These are phyloP conservation scores for Gynandropsis gynandra DNA, from an alignment of 345 rosid species.

Conservation along the genomic window DNA sequence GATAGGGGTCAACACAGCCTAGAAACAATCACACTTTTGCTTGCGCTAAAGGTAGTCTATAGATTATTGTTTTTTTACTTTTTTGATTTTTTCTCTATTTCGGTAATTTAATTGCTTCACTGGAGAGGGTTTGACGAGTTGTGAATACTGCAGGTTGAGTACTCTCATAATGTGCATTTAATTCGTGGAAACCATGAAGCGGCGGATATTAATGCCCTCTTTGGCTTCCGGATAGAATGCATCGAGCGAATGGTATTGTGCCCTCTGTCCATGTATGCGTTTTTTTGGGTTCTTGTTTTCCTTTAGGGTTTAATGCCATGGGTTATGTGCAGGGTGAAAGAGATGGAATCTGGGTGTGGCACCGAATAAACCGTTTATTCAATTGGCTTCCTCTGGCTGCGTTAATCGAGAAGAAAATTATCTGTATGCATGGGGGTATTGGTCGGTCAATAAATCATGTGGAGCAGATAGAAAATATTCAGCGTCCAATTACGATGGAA, in stretches of 20 bases:
- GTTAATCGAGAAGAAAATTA: conserved; percentile 77
- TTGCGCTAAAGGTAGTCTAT: conserved; percentile 68
- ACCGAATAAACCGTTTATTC: conserved; percentile 80
- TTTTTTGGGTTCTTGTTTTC: neutral
- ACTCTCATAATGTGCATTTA: conserved; percentile 72
- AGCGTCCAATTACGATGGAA: conserved; percentile 92
- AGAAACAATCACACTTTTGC: conserved; percentile 80
- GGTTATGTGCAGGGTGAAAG: conserved; percentile 60
- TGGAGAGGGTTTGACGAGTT: conserved; percentile 18
- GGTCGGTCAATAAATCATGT: conserved; percentile 90
- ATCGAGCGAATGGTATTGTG: conserved; percentile 81
- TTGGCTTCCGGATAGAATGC: conserved; percentile 90
- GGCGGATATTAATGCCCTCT: conserved; percentile 92
- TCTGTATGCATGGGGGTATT: conserved; percentile 97
- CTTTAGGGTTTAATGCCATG: conserved; percentile 18
- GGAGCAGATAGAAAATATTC: conserved; percentile 82
- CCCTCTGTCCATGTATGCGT: conserved; percentile 7
- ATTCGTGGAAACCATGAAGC: conserved; percentile 98
- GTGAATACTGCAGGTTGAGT: conserved; percentile 58
- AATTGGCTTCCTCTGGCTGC: conserved; percentile 95
- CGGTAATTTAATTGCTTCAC: conserved; percentile 11
- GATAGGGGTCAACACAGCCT: conserved; percentile 95
- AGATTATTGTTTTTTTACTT: conserved; percentile 3
- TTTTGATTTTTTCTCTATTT: conserved; percentile 12
- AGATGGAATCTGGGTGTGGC: conserved; percentile 97